These are phyloP conservation scores for Pseudogymnoascus sp. DNA, from an alignment of 2,329 filamentous ascomycete genomes.

Conservation along the genomic window DNA sequence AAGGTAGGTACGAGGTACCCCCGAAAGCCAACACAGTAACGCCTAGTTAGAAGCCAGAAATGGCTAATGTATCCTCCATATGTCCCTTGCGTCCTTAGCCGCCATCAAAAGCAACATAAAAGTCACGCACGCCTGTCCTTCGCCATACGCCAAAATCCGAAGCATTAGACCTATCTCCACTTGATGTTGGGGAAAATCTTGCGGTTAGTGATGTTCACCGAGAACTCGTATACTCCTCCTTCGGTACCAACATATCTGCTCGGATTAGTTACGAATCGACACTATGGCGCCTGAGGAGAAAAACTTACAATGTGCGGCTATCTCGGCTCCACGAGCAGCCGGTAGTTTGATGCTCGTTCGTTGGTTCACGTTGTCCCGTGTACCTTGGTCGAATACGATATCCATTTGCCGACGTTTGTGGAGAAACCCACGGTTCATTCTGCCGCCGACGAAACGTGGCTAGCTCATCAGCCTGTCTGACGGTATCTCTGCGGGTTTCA, in stretches of 20 bases:
- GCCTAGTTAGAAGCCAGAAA: neutral
- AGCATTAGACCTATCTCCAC: constrained; percentile 38
- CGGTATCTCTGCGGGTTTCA: constrained; percentile 27
- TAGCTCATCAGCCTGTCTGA: constrained; percentile 7
- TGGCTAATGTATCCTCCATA: neutral
- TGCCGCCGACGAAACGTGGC: neutral
- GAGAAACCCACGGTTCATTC: constrained; percentile 17
- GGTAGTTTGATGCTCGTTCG: constrained; percentile 39
- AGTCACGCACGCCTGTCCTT: constrained; percentile 4
- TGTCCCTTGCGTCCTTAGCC: constrained; percentile 1
- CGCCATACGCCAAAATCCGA: constrained; percentile 5
- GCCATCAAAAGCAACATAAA: neutral
- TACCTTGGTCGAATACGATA: neutral
- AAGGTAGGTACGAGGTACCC: neutral
- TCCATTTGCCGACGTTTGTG: neutral
- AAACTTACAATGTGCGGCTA: constrained; percentile 50
- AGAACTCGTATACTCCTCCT: constrained; percentile 69
- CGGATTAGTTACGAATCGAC: constrained; percentile 9
- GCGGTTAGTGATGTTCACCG: constrained; percentile 54
- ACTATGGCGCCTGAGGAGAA: neutral
- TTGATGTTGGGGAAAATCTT: constrained; percentile 51
- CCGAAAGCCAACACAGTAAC: neutral
- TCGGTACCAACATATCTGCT: constrained; percentile 56
- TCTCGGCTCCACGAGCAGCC: constrained; percentile 56
- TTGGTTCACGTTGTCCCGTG: constrained; percentile 24